Conservation (phyloP, 2,329 filamentous ascomycete species). For the Mollisia scopiformis region DNA sequence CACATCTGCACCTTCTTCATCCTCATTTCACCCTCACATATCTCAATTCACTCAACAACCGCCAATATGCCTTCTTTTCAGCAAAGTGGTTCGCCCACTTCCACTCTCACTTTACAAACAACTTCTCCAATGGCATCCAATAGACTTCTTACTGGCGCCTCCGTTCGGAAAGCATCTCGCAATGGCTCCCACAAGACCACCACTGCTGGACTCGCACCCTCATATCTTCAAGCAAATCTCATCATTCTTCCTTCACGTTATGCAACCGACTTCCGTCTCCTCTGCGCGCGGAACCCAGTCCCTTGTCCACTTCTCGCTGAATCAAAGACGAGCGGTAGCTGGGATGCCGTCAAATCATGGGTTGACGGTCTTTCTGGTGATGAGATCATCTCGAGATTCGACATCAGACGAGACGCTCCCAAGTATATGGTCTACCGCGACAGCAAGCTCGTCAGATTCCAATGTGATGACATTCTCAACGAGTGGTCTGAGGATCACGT, state of each 20-base stretch:
- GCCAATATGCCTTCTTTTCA: background rate
- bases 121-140: background rate
- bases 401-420: slow-evolving; percentile 61
- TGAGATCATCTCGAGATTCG: slow-evolving; percentile 46
- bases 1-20: background rate
- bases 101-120: background rate
- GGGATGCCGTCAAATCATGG: slow-evolving; percentile 42
- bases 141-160: slow-evolving; percentile 17
- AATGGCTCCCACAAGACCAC: slow-evolving; percentile 19
- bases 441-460: slow-evolving; percentile 43
- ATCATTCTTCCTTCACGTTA: slow-evolving; percentile 60
- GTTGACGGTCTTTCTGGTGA: slow-evolving; percentile 35
- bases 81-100: background rate
- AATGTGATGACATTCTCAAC: slow-evolving; percentile 46
- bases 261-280: slow-evolving; percentile 58
- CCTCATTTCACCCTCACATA: background rate
- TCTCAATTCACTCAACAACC: background rate
- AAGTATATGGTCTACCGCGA: slow-evolving; percentile 61
- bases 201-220: slow-evolving; percentile 58
- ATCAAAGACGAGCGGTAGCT: slow-evolving; percentile 48
- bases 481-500: slow-evolving; percentile 62
- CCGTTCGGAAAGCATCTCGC: slow-evolving; percentile 22
- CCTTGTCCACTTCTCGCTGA: slow-evolving; percentile 63
- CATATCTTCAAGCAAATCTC: slow-evolving; percentile 64
- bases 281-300: slow-evolving; percentile 64